These are phyloP conservation scores for Nicotiana obtusifolia DNA, from an alignment of 257 asterid species.

Conservation along the genomic window DNA sequence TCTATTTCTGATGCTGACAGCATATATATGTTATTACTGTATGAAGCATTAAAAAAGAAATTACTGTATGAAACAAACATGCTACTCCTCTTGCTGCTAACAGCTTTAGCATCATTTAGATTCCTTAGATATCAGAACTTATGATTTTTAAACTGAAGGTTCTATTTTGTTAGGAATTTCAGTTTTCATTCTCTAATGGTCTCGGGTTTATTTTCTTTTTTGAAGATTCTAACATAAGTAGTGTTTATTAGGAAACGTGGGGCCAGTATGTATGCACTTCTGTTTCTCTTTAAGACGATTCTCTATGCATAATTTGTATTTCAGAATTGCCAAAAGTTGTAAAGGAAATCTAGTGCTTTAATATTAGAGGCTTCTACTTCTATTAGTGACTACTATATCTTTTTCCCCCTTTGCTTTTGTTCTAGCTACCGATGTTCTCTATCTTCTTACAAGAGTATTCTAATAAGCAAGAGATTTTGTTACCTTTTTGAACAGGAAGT, in stretches of 20 bases:
- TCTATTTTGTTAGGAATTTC: background rate
- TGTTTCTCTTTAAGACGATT: background rate
- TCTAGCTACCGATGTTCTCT: background rate
- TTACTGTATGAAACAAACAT: background rate
- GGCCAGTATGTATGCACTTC: background rate
- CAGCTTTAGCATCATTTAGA: background rate
- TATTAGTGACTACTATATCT: background rate
- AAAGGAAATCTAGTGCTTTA: background rate
- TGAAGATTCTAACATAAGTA: background rate
- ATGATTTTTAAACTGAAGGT: background rate
- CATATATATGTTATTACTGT: background rate
- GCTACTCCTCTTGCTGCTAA: background rate
- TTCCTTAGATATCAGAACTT: background rate
- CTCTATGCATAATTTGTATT: background rate
- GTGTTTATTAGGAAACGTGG: background rate
- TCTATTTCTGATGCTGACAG: background rate
- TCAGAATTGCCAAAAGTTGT: background rate
- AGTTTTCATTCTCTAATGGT: background rate
- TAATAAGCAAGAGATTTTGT: background rate
- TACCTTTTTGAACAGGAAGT: conserved; percentile 43
- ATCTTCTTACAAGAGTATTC: conserved; percentile 1
- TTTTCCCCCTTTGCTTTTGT: background rate
- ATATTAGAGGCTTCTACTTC: background rate
- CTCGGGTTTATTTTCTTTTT: background rate
- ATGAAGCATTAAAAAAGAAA: background rate